phyloP scores from a whole-genome alignment of 805 yeast genomes.

The Metschnikowia kofuensis region DNA sequence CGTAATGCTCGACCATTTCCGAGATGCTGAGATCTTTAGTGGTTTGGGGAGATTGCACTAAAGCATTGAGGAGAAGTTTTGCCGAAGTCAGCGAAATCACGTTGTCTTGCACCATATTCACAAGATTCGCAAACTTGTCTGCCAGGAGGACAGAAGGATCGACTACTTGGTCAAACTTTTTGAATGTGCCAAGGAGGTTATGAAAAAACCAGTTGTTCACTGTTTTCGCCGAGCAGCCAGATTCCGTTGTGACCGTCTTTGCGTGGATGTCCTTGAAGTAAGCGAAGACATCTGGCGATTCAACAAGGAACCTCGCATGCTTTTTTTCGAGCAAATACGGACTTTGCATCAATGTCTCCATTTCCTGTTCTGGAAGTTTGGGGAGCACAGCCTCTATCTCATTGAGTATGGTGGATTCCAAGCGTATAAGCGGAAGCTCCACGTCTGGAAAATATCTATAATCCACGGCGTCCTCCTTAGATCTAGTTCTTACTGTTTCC shows the following conservation, averaged over 20 bases:
- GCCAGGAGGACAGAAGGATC: constrained; percentile 33
- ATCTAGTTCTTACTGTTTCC: constrained; percentile 62
- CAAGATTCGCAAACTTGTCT: constrained; percentile 49
- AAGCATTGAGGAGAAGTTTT: constrained; percentile 58
- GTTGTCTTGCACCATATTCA: constrained; percentile 44
- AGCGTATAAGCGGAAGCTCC: constrained; percentile 62
- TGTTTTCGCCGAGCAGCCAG: constrained; percentile 29
- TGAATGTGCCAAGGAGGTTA: constrained; percentile 69
- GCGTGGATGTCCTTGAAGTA: constrained; percentile 51
- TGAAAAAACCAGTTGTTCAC: constrained; percentile 82
- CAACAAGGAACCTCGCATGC: constrained; percentile 70
- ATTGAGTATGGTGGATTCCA: constrained; percentile 43
- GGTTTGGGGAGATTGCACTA: constrained; percentile 49
- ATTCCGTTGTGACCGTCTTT: constrained; percentile 14
- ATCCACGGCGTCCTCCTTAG: constrained; percentile 79
- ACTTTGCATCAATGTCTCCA: constrained; percentile 40
- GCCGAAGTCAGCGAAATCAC: constrained; percentile 67
- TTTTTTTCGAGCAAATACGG: constrained; percentile 63
- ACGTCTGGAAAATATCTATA: constrained; percentile 95
- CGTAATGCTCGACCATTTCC: constrained; percentile 53
- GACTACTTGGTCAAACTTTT: constrained; percentile 44
- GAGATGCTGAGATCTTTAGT: constrained; percentile 26
- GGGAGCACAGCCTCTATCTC: constrained; percentile 49
- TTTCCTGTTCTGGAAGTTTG: constrained; percentile 56
- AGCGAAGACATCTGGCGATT: constrained; percentile 44